phyloP scores from a whole-genome alignment of 2,329 filamentous ascomycete genomes.

The Colletotrichum higginsianum region DNA sequence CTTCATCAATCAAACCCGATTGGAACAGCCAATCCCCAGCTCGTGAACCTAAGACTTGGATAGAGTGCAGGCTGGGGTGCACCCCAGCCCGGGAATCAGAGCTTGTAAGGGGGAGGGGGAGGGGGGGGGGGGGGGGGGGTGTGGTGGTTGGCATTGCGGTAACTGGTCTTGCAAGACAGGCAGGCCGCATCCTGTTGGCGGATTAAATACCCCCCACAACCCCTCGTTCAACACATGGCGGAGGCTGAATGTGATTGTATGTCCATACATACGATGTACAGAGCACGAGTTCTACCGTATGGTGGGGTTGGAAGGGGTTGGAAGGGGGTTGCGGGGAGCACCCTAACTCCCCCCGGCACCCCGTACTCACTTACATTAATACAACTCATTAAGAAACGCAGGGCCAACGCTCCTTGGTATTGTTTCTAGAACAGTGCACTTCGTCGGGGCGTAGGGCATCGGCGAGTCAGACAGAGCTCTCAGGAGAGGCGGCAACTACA shows the following conservation, averaged over 20 bases:
- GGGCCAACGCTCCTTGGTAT: not conserved
- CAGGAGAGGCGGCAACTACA: no score
- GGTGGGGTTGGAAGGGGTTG: not conserved
- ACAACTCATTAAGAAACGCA: not conserved
- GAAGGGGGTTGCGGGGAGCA: not conserved
- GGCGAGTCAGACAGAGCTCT: constrained; percentile 10
- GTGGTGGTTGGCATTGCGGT: constrained; percentile 1
- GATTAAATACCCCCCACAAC: constrained; percentile 28
- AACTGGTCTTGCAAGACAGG: constrained; percentile 8
- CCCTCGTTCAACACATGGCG: not conserved
- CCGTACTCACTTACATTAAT: no score
- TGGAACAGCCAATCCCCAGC: constrained; percentile 25
- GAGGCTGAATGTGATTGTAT: not conserved
- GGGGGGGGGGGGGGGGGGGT: not conserved
- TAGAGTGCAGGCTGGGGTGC: constrained; percentile 3
- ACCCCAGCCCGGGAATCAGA: constrained; percentile 1
- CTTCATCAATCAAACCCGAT: constrained; percentile 23
- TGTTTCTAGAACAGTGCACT: not conserved
- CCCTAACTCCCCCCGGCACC: no score
- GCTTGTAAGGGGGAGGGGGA: not conserved
- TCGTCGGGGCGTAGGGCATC: not conserved
- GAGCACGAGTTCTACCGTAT: not conserved
- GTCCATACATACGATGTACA: not conserved
- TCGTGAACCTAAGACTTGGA: constrained; percentile 16
- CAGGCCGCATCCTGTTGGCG: constrained; percentile 26